Conservation (phyloP, 352 stramenopile species). For the Phytophthora multivora region DNA sequence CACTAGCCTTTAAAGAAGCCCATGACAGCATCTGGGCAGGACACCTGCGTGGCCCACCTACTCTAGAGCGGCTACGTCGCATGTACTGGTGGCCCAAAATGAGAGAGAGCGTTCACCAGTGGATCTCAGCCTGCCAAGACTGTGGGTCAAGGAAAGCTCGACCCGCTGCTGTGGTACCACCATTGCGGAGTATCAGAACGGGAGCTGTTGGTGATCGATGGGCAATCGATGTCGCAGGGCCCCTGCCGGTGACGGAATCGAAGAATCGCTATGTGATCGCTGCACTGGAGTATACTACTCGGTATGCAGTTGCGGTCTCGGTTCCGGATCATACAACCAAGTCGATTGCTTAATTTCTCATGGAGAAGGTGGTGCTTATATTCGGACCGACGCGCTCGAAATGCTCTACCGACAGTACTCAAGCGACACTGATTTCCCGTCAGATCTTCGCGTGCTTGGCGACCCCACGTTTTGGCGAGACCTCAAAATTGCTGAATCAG, state of each 20-base stretch:
- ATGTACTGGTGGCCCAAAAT: slow-evolving; percentile 11
- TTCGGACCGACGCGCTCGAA: too few relatives aligned
- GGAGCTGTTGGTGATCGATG: slow-evolving; percentile 8
- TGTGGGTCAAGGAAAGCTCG: slow-evolving; percentile 2
- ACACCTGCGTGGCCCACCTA: background rate
- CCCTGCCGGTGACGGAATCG: background rate
- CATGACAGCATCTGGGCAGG: slow-evolving; percentile 12
- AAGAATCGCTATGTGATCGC: slow-evolving; percentile 18
- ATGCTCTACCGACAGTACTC: too few relatives aligned
- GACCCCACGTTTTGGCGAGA: too few relatives aligned
- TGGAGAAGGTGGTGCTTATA: slow-evolving; percentile 23
- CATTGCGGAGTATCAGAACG: background rate
- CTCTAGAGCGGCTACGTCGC: background rate
- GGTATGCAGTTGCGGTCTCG: slow-evolving; percentile 13
- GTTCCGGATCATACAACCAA: background rate
- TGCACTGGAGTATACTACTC: slow-evolving; percentile 13
- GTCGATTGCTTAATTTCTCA: slow-evolving; percentile 11
- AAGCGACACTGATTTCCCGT: too few relatives aligned
- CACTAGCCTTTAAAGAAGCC: slow-evolving; percentile 7
- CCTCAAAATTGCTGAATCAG: too few relatives aligned
- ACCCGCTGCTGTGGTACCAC: background rate
- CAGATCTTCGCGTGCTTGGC: too few relatives aligned
- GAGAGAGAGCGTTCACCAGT: background rate
- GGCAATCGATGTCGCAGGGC: slow-evolving; percentile 13
- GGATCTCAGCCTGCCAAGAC: slow-evolving; percentile 2